Evolutionary conservation across 2,329 filamentous ascomycete genomes (phyloP), one percentile per base, ranked within the genome.

Genomic region (Massarina eburnea): DNA sequence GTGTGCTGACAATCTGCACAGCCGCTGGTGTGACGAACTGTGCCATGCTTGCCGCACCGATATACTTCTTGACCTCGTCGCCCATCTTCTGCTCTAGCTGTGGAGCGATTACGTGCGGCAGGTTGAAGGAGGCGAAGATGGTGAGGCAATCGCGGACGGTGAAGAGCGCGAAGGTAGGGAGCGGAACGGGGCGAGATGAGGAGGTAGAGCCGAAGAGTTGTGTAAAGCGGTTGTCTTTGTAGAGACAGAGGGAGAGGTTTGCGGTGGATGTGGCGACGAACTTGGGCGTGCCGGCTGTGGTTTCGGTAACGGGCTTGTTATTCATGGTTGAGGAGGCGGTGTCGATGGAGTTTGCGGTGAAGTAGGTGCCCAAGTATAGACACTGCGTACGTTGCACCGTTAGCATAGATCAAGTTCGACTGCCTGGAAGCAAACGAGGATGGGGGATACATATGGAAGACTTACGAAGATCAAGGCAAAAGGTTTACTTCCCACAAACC

Each of bases 71-170:
- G 21, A 76, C 74, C 15, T 78, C 71, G 12, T 79, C 54, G 33
- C 45, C 34, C 52, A 71, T 59, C 12, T 47, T 63, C 22, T 27
- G 7, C 3, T 71, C 81, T 17, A 96, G 73, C 5, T 75, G 71
- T 0, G 90, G 89, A 0, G 88, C 89, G 8, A 96, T 76, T 2
- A 94, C 64, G 0, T 89, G 82, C 0, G 92, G 92, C 2, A 96
- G 75, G 66, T 96, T 96, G 79, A 96, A 97, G 10, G 84, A 89
- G 4, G 90, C 90, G 68, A 95, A 95, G 59, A 96, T 91, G 41
- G 91, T 96, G 51, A 95, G 74, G 71, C 86, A 89, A 73, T 96
- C 91, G 58, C 91, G 84, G 44, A 86, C 65, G 3, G 88, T 84
- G 76, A 96, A 96, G 46, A 96, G 81, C 1, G 79, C 75, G 71